Evolutionary conservation across 306 rosid genomes (phyloP), one percentile per base, ranked within the genome.

Genomic region (Cicer cuneatum): DNA sequence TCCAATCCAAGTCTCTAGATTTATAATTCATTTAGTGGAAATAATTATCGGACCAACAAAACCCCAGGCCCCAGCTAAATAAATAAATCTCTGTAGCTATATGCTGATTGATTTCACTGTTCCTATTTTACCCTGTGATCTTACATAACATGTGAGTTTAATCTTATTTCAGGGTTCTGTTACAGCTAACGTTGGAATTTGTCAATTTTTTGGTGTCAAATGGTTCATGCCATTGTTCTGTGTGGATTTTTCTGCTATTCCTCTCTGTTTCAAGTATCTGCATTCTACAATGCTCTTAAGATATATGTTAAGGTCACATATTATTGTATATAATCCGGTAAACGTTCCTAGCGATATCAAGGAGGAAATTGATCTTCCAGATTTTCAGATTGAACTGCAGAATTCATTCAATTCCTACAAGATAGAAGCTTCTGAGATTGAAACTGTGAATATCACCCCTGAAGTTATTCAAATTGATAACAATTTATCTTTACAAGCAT

Each of bases 201-300:
- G 87, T 79, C 78, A 71, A 76, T 58, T 93, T 73, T 93, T 78
- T 70, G 92, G 87, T 76, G 59, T 79, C 54, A 10, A 6, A 24
- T 45, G 38, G 69, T 76, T 48, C n/a, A 43, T 71, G 49, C 92
- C 96, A 10, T 54, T 88, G 80, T 89, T 93, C 74, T 78, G 75
- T 66, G 79, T 93, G 45, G 90, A 90, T 79, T 90, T 87, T 79
- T 85, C 98, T 47, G 93, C 97, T 6, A 54, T 88, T 81, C 98
- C 97, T 72, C 63, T 37, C 13, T 85, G 81, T 80, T 93, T 87
- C 66, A 70, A 71, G 80, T n/a, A 37, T 71, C 73, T 89, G 85
- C 89, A 85, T 60, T 80, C 77, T 57, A 18, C 43, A 24, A 66
- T 87, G 75, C 56, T 73, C 69, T 73, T 81, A 12, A 86, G 83